Conservation (phyloP, 176 grass and related monocot species). For the Zea mays region DNA sequence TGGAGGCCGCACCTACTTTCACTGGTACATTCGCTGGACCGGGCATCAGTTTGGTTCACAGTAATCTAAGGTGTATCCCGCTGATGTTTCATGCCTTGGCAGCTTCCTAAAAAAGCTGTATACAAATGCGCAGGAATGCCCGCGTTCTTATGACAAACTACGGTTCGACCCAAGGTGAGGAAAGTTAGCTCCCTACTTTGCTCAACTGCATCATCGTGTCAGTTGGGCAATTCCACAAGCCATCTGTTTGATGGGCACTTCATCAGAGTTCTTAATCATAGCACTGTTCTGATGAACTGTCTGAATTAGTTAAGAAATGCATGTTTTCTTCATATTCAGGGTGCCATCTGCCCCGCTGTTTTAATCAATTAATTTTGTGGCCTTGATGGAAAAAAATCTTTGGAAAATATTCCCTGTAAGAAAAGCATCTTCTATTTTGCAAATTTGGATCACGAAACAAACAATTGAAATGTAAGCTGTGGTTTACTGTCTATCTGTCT, state of each 20-base stretch:
- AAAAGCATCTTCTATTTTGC: neutral
- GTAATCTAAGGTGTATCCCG: neutral
- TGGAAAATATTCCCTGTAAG: neutral
- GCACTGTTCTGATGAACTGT: neutral
- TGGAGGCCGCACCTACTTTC: slow-evolving; percentile 82
- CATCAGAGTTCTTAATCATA: neutral
- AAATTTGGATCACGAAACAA: neutral
- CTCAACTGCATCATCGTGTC: neutral
- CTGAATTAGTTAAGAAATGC: neutral
- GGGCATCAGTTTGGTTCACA: neutral
- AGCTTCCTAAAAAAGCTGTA: slow-evolving; percentile 95
- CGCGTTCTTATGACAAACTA: slow-evolving; percentile 87
- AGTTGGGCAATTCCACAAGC: neutral
- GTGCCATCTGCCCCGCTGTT: neutral
- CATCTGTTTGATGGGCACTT: neutral
- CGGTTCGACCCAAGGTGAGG: slow-evolving; percentile 80
- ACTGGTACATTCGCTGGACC: slow-evolving; percentile 52
- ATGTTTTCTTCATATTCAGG: neutral
- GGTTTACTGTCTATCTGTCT: neutral
- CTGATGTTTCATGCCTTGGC: slow-evolving; percentile 16
- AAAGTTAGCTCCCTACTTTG: slow-evolving; percentile 11
- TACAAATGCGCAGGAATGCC: slow-evolving; percentile 65
- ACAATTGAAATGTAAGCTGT: neutral
- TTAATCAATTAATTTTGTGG: neutral
- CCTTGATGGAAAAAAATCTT: neutral